A percentile compares a stretch with the other conserved stretches of the same genome.
phyloP scores from a whole-genome alignment of 1,139 yeast species.

The Blastobotrys persicus region DNA sequence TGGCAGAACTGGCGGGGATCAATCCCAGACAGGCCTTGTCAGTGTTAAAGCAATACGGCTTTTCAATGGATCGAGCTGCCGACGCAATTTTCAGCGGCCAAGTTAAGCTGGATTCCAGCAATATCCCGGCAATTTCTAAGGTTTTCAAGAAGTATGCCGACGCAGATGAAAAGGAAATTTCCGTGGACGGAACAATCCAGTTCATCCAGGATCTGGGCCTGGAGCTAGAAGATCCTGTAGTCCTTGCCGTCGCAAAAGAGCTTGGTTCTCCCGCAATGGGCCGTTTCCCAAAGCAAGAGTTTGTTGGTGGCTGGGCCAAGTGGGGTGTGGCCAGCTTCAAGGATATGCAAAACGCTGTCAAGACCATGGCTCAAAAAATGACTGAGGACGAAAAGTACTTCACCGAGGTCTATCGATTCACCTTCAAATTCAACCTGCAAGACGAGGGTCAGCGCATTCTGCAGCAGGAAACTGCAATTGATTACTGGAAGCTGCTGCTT shows the following conservation, averaged over 20 bases:
- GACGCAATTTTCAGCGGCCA: conserved; percentile 24
- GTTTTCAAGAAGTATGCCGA: conserved; percentile 26
- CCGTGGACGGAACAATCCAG: conserved; percentile 71
- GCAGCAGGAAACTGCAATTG: conserved; percentile 59
- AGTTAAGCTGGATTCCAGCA: conserved; percentile 12
- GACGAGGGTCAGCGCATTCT: conserved; percentile 54
- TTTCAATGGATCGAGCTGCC: conserved; percentile 25
- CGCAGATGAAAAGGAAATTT: conserved; percentile 41
- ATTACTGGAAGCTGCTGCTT: conserved; percentile 74
- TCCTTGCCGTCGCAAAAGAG: conserved; percentile 68
- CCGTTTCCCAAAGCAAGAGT: conserved; percentile 48
- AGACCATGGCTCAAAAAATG: conserved; percentile 41
- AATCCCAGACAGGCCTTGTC: conserved; percentile 18
- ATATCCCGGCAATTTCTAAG: conserved; percentile 16
- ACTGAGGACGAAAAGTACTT: conserved; percentile 44
- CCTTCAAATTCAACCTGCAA: conserved; percentile 67
- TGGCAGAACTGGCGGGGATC: conserved; percentile 20
- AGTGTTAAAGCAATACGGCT: conserved; percentile 23
- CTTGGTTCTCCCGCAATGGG: conserved; percentile 69
- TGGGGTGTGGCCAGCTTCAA: conserved; percentile 40
- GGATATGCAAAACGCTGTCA: conserved; percentile 51
- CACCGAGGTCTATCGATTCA: conserved; percentile 60
- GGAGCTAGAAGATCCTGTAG: conserved; percentile 69
- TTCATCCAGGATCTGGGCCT: conserved; percentile 65
- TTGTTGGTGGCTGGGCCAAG: conserved; percentile 56